phyloP scores from a whole-genome alignment of 768 basidiomycete species.

The Phlebiopsis gigantea region DNA sequence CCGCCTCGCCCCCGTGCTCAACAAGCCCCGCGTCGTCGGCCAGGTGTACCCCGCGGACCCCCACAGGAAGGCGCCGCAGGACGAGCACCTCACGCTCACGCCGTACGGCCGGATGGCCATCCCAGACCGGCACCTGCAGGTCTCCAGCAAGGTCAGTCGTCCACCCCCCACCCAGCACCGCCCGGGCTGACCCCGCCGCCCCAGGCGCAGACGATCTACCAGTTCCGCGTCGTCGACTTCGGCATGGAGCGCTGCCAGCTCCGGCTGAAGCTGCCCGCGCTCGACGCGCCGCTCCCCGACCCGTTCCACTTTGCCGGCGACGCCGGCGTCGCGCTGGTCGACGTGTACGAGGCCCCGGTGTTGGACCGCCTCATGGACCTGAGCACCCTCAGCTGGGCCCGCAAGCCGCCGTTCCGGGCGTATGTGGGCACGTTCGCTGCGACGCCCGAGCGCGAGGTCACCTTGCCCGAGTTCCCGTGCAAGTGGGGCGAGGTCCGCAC shows the following conservation, averaged over 20 bases:
- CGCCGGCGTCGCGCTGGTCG: conserved; percentile 4
- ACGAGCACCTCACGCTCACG: conserved; percentile 16
- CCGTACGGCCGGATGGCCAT: conserved; percentile 17
- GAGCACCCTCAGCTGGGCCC: conserved; percentile 16
- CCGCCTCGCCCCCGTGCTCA: conserved; percentile 16
- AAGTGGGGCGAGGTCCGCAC: conserved; percentile 13
- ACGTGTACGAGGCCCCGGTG: conserved; percentile 18
- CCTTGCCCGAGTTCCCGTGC: conserved; percentile 21
- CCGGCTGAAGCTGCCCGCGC: conserved; percentile 18
- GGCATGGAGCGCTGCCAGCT: conserved; percentile 25
- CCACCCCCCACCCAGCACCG: background rate
- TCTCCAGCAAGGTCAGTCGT: conserved; percentile 13
- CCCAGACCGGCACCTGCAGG: conserved; percentile 19
- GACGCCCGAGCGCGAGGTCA: conserved; percentile 15
- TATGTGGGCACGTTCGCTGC: conserved; percentile 14
- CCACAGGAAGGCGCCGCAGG: conserved; percentile 16
- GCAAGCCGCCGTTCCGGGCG: conserved; percentile 11
- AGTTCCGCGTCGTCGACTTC: conserved; percentile 24
- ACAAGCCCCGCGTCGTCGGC: conserved; percentile 18
- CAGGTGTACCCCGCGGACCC: conserved; percentile 19
- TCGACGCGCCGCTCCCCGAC: conserved; percentile 12
- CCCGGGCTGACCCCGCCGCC: background rate
- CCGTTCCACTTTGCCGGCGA: conserved; percentile 11
- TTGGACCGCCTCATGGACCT: conserved; percentile 14
- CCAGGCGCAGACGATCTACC: conserved; percentile 20